Conservation (phyloP, 305 asterid genomes). For the Fraxinus sp. region DNA sequence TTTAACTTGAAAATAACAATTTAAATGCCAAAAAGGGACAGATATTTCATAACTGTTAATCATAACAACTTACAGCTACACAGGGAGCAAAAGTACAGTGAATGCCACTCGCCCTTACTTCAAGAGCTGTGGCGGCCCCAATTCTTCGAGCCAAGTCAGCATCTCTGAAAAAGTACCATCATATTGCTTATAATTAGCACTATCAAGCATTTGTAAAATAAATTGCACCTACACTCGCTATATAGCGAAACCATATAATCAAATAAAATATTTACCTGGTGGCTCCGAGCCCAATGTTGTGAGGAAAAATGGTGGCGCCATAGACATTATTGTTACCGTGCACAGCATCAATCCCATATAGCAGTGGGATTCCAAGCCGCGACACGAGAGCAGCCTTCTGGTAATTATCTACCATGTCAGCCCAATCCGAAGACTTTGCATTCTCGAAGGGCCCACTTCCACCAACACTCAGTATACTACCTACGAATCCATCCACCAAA, state of each 20-base stretch:
- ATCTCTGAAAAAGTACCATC: conserved; percentile 29
- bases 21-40: background rate
- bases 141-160: conserved; percentile 42
- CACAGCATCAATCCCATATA: conserved; percentile 39
- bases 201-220: background rate
- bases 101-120: conserved; percentile 49
- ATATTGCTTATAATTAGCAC: conserved; percentile 10
- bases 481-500: conserved; percentile 11
- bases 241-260: background rate
- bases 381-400: conserved; percentile 43
- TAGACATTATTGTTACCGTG: conserved; percentile 43
- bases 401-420: conserved; percentile 36
- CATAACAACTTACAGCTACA: conserved; percentile 41
- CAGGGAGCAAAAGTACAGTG: conserved; percentile 50
- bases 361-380: conserved; percentile 38
- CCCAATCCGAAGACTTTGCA: conserved; percentile 43
- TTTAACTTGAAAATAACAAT: background rate
- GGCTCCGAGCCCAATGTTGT: conserved; percentile 41
- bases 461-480: conserved; percentile 44
- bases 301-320: conserved; percentile 41
- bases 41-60: background rate
- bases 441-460: conserved; percentile 45
- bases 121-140: conserved; percentile 48
- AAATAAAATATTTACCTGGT: conserved; percentile 26
- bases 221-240: background rate